Percentiles rank a stretch among this genome's conserved stretches.
phyloP scores from a whole-genome alignment of 805 yeast species.

The Schwanniomyces yamadae region DNA sequence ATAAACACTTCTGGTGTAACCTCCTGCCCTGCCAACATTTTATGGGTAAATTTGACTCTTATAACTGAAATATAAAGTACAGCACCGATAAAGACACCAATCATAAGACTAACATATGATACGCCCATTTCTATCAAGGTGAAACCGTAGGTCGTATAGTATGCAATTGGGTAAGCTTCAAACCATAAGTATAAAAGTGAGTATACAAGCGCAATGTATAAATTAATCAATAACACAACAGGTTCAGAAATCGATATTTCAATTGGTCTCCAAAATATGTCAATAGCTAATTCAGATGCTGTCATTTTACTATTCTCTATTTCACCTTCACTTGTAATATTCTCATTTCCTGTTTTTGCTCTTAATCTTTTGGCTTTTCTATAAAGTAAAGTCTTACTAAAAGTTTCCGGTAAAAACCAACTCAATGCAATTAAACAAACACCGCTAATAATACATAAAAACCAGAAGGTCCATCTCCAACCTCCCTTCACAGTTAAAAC shows the following conservation, averaged over 20 bases:
- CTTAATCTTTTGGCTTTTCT: conserved; percentile 44
- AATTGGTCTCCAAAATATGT: conserved; percentile 49
- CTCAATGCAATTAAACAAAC: conserved; percentile 15
- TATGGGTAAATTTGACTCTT: conserved; percentile 15
- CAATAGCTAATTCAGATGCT: conserved; percentile 10
- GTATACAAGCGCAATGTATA: conserved; percentile 53
- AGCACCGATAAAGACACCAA: conserved; percentile 38
- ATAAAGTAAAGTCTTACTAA: conserved; percentile 39
- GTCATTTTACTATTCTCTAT: conserved; percentile 17
- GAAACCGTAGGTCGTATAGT: conserved; percentile 43
- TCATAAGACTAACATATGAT: conserved; percentile 40
- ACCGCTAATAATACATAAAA: conserved; percentile 36
- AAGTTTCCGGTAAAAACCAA: conserved; percentile 47
- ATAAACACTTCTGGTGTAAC: conserved; percentile 34
- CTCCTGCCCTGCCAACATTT: conserved; percentile 16
- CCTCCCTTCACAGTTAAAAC: conserved; percentile 34
- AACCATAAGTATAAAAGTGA: conserved; percentile 56
- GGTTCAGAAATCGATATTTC: conserved; percentile 52
- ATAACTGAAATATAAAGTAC: conserved; percentile 42
- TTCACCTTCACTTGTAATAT: conserved; percentile 37
- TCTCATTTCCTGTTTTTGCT: conserved; percentile 39
- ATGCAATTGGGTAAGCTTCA: conserved; percentile 60
- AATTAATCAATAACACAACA: conserved; percentile 50
- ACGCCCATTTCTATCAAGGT: conserved; percentile 49
- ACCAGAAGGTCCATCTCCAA: conserved; percentile 61